Evolutionary conservation across 2,329 filamentous ascomycete genomes (phyloP), one percentile per base, ranked within the genome.

Genomic region (Phialocephala sp.): DNA sequence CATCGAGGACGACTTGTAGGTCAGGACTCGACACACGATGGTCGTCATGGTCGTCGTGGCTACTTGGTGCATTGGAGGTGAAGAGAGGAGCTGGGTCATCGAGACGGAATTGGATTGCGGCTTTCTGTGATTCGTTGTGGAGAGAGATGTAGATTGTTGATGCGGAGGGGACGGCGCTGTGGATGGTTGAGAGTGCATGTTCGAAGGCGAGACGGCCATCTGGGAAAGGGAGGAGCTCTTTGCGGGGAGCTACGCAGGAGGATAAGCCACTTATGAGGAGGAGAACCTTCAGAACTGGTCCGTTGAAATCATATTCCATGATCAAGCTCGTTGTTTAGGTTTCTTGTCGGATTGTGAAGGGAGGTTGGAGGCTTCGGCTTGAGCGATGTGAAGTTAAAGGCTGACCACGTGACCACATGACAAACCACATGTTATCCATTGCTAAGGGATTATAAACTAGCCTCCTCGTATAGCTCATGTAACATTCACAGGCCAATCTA

Each of bases 231-330:
- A 79, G 73, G 15, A 78, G 73, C 60, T 78, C 72, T 52, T 78
- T 78, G 5, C 71, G 74, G 4, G 65, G 66, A 15, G 73, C 71
- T 72, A 76, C 76, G 24, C 74, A 72, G 2, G 76, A 73, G 0
- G 76, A 77, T 37, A 70, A 67, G 32, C 74, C 77, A 22, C 76
- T 74, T 2, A 79, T 72, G 5, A 79, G 64, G 27, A 79, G 72
- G 14, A 75, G 71, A n/a, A 36, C 35, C 8, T 63, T 67, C 1
- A 69, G 36, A 9, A 65, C 18, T n/a, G 62, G 64, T 14, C 65
- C 65, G 18, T 37, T 24, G 5, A 24, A 14, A 6, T 64, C 57
- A 20, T 58, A 64, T 39, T 66, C 65, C 64, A 63, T 66, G 39
- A 32, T 32, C 6, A 32, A 32, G 27, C 27, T 32, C 6, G 27